Evolutionary conservation across 768 basidiomycete species (phyloP).

Genomic region (Kwoniella bestiolae): DNA sequence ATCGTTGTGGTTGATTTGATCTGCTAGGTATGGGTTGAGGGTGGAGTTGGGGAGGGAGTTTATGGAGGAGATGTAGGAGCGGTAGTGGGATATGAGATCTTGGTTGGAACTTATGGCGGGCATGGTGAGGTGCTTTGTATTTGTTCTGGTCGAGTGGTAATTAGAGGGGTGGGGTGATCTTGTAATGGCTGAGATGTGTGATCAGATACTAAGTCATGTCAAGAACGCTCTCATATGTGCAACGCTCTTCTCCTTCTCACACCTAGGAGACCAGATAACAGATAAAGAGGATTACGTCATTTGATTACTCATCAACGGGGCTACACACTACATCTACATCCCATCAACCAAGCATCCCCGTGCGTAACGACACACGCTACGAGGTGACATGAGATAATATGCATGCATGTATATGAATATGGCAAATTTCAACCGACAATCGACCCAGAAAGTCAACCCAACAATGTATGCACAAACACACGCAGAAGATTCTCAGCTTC

Average conservation of each 20-base stretch:
- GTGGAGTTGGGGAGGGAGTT: conserved; percentile 2
- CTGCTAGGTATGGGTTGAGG: conserved; percentile 4
- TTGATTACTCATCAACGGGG: too few relatives aligned
- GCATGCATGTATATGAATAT: neutral
- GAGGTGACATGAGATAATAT: neutral
- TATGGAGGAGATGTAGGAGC: conserved; percentile 4
- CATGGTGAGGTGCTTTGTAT: neutral
- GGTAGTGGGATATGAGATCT: conserved; percentile 11
- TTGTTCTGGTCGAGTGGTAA: neutral
- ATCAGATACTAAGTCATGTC: too few relatives aligned
- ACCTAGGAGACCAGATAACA: too few relatives aligned
- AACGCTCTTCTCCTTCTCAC: too few relatives aligned
- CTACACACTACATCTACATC: too few relatives aligned
- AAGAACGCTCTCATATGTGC: too few relatives aligned
- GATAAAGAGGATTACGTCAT: too few relatives aligned
- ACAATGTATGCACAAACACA: too few relatives aligned
- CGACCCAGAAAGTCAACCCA: neutral
- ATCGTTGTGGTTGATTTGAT: conserved; percentile 17
- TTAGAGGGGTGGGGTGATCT: neutral
- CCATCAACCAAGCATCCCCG: too few relatives aligned
- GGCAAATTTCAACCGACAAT: neutral
- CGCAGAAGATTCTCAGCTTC: too few relatives aligned
- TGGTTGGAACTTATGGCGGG: neutral
- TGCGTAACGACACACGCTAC: too few relatives aligned
- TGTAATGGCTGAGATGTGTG: too few relatives aligned